A percentile compares a stretch with the other conserved stretches of the same genome.
Evolutionary conservation across 176 grass and related monocot species (phyloP).

Genomic region (Guadua angustifolia): DNA sequence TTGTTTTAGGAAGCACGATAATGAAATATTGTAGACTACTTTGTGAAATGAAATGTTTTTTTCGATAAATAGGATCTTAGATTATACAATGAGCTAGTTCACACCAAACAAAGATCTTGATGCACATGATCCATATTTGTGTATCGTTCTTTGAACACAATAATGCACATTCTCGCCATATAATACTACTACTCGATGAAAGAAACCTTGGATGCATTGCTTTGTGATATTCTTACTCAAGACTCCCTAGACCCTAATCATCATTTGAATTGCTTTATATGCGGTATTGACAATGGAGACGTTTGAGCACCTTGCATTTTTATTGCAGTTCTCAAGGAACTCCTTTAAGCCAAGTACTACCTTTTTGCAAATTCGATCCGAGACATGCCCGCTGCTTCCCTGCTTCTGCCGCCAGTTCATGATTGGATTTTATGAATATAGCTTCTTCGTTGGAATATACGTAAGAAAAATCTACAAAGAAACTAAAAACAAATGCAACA

Average conservation of each 20-base stretch:
- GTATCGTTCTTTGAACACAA: constrained; percentile 23
- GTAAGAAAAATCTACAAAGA: constrained; percentile 59
- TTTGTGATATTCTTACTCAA: constrained; percentile 18
- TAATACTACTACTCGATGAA: neutral
- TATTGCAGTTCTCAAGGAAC: constrained; percentile 80
- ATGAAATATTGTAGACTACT: constrained; percentile 2
- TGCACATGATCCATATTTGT: constrained; percentile 5
- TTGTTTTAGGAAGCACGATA: neutral
- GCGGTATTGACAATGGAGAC: constrained; percentile 83
- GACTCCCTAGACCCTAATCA: constrained; percentile 25
- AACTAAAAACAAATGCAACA: constrained; percentile 64
- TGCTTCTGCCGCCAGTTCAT: constrained; percentile 71
- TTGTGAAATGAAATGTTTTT: constrained; percentile 20
- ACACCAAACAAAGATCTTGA: constrained; percentile 18
- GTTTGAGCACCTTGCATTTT: constrained; percentile 92
- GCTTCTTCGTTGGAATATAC: constrained; percentile 71
- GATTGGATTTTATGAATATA: constrained; percentile 85
- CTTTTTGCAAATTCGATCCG: constrained; percentile 99
- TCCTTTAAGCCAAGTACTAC: constrained; percentile 73
- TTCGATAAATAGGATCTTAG: neutral
- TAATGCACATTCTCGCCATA: neutral
- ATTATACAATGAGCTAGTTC: constrained; percentile 13
- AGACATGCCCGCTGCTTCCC: constrained; percentile 92
- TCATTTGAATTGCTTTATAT: constrained; percentile 35
- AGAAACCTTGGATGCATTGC: neutral